Conservation (phyloP, 2,329 filamentous ascomycete genomes). For the Phialophora macrospora region DNA sequence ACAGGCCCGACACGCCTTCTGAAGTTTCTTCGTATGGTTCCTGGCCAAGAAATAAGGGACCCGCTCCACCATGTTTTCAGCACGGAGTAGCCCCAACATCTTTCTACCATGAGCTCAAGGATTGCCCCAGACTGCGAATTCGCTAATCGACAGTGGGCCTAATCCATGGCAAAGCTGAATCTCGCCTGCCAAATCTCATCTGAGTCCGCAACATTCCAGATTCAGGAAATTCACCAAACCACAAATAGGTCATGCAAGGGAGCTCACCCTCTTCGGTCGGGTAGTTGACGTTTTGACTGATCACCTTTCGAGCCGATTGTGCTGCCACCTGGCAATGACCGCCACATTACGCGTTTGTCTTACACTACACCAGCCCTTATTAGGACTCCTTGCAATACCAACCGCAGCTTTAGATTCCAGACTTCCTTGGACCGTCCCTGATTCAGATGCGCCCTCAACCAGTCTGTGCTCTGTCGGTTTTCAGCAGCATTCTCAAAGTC, state of each 20-base stretch:
- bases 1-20: too few species aligned
- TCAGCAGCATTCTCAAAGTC: background rate
- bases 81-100: background rate
- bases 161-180: background rate
- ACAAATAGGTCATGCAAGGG: conserved; percentile 20
- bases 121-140: background rate
- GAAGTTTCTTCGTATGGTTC: too few species aligned
- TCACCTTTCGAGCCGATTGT: background rate
- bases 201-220: conserved; percentile 22
- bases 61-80: background rate
- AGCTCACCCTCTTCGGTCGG: background rate
- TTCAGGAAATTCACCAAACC: background rate
- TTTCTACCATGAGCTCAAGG: background rate
- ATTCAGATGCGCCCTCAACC: conserved; percentile 13
- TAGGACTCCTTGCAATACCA: conserved; percentile 15
- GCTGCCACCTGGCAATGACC: background rate
- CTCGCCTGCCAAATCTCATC: conserved; percentile 12
- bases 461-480: background rate
- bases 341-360: conserved; percentile 17
- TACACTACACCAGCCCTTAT: conserved; percentile 18
- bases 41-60: background rate
- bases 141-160: background rate
- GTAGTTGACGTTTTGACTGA: background rate
- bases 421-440: conserved; percentile 7
- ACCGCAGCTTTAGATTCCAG: conserved; percentile 10